phyloP scores from a whole-genome alignment of 768 basidiomycete species.

The Fistulinella prunicolor region DNA sequence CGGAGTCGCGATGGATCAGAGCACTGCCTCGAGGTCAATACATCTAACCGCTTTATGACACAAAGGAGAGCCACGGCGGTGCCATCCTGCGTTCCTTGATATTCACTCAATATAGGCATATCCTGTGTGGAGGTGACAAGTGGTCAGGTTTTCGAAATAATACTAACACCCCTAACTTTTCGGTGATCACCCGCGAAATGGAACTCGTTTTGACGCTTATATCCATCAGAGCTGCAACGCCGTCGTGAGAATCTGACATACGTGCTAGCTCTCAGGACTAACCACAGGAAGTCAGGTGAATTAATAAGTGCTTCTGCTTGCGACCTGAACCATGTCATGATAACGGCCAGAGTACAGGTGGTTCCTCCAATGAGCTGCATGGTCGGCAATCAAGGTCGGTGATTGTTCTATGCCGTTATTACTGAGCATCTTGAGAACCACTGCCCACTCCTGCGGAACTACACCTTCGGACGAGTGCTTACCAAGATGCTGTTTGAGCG shows the following conservation, averaged over 20 bases:
- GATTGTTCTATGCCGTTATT: slow-evolving; percentile 53
- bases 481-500: not conserved
- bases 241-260: slow-evolving; percentile 56
- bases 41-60: slow-evolving; percentile 54
- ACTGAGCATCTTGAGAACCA: slow-evolving; percentile 57
- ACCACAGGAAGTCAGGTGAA: slow-evolving; percentile 38
- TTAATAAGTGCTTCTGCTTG: slow-evolving; percentile 38
- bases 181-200: no score
- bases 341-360: slow-evolving; percentile 65
- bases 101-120: no score
- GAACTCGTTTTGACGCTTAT: slow-evolving; percentile 67
- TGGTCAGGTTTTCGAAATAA: no score
- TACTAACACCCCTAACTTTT: no score
- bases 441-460: slow-evolving; percentile 52
- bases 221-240: slow-evolving; percentile 60
- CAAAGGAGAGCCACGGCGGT: slow-evolving; percentile 47
- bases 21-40: slow-evolving; percentile 66
- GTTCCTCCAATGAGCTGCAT: slow-evolving; percentile 56
- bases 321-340: slow-evolving; percentile 38
- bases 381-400: slow-evolving; percentile 38
- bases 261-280: slow-evolving; percentile 61
- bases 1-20: slow-evolving; percentile 62
- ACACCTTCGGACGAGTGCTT: slow-evolving; percentile 35
- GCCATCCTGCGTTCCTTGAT: no score
- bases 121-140: no score